Percentiles rank a stretch among this genome's conserved stretches.
Conservation (phyloP, 495 filamentous ascomycete species). For the Penicillium pancosmium region DNA sequence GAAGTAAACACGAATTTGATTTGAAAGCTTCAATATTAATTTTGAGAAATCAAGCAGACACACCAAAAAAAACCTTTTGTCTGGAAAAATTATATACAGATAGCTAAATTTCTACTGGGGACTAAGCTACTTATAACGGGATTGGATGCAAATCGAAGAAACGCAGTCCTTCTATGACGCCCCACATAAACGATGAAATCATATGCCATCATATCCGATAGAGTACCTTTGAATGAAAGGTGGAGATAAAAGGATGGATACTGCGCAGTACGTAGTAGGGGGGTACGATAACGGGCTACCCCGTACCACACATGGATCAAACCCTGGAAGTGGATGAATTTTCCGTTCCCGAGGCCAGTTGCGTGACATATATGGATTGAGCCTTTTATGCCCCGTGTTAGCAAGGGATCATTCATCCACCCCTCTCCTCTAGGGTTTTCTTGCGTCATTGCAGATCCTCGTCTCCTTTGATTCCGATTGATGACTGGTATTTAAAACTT, state of each 20-base stretch:
- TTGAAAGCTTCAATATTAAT: too few species aligned
- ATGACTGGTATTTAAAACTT: not conserved
- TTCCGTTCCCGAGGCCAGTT: not conserved
- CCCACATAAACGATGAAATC: not conserved
- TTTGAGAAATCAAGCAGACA: too few species aligned
- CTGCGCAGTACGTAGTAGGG: too few species aligned
- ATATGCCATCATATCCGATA: not conserved
- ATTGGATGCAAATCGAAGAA: too few species aligned
- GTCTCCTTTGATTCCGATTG: not conserved
- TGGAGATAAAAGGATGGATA: not conserved
- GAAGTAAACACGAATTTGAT: too few species aligned
- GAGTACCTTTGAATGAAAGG: not conserved
- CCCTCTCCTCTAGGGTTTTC: not conserved
- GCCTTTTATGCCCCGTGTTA: not conserved
- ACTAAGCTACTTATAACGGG: too few species aligned
- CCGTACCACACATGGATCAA: not conserved
- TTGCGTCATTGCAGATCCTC: not conserved
- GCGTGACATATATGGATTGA: not conserved
- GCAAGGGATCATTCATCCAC: not conserved
- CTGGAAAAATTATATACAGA: too few species aligned
- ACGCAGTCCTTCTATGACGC: not conserved
- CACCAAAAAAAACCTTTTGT: too few species aligned
- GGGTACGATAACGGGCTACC: not conserved
- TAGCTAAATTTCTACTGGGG: too few species aligned
- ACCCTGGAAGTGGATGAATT: not conserved